These are phyloP conservation scores for Cladophialophora carrionii DNA, from an alignment of 2,329 filamentous ascomycete genomes.

Conservation along the genomic window DNA sequence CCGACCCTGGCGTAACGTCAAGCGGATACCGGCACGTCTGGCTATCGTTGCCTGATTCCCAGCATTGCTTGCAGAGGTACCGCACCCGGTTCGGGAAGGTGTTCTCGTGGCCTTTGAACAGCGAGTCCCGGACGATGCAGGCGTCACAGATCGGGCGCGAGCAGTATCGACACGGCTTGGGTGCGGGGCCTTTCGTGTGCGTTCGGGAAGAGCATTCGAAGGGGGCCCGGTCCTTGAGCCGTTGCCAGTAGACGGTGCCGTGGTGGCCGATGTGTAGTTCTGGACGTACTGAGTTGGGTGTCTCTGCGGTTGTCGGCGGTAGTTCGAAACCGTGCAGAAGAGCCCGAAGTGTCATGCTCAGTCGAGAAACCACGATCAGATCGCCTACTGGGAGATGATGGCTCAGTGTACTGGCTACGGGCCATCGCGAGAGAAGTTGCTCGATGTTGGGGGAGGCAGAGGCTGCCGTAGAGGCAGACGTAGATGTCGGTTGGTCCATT, in stretches of 20 bases:
- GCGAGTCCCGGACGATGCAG: conserved; percentile 42
- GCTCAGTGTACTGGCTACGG: conserved; percentile 38
- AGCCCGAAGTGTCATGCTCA: conserved; percentile 38
- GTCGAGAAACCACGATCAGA: conserved; percentile 40
- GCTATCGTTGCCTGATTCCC: conserved; percentile 39
- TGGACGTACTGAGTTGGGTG: conserved; percentile 15
- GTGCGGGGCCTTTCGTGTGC: conserved; percentile 38
- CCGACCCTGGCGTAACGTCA: conserved; percentile 7
- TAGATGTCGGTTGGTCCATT: neutral
- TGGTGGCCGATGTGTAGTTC: conserved; percentile 41
- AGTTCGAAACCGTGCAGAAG: conserved; percentile 41
- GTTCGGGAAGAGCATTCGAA: conserved; percentile 39
- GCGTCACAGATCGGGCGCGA: conserved; percentile 42
- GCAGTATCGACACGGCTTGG: conserved; percentile 40
- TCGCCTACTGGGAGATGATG: conserved; percentile 39
- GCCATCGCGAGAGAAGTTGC: conserved; percentile 40
- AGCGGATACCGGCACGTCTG: conserved; percentile 36
- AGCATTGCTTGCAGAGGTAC: conserved; percentile 41
- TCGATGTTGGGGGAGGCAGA: conserved; percentile 30
- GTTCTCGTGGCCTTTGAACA: conserved; percentile 38
- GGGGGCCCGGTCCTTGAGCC: conserved; percentile 38
- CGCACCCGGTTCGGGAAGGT: conserved; percentile 42
- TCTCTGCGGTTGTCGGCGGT: conserved; percentile 6
- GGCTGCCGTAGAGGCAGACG: neutral
- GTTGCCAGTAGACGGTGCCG: conserved; percentile 40